Conservation (phyloP, 75 land plant species). For the Azolla pinnata region DNA sequence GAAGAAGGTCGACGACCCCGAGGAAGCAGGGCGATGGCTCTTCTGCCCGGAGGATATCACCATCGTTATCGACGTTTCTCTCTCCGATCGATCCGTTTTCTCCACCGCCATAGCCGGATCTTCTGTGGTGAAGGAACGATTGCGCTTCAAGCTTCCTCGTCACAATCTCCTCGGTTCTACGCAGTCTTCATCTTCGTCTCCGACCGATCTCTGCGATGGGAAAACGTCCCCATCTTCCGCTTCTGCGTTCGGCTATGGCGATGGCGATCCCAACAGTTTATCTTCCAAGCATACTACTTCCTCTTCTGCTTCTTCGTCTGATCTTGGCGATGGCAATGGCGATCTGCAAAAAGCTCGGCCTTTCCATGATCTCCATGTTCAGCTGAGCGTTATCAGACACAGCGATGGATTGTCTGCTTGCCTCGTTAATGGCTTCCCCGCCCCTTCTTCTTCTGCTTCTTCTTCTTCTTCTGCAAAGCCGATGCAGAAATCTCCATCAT, state of each 20-base stretch:
- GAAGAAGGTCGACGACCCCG: not conserved
- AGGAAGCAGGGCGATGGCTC: not conserved
- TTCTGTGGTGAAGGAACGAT: not conserved
- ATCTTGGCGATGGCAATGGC: not conserved
- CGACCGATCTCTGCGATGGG: too few species aligned
- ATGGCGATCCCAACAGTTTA: too few species aligned
- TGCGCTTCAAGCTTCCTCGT: not conserved
- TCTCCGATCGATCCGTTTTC: not conserved
- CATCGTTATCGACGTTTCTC: not conserved
- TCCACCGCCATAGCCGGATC: not conserved
- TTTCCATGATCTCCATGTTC: not conserved
- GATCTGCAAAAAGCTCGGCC: not conserved
- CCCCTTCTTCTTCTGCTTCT: too few species aligned
- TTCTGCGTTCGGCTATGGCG: too few species aligned
- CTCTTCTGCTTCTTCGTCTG: too few species aligned
- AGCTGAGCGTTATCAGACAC: not conserved
- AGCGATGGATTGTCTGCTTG: not conserved
- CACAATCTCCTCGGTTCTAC: too few species aligned
- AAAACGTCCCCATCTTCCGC: too few species aligned
- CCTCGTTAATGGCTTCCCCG: not conserved
- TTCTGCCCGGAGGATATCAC: not conserved
- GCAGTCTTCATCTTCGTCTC: too few species aligned
- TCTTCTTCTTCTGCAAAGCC: not conserved
- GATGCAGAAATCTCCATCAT: not conserved
- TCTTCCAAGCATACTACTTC: too few species aligned